Percentiles rank a stretch among this genome's conserved stretches.
phyloP scores from a whole-genome alignment of 345 rosid species.

The Fremontodendron californicum region DNA sequence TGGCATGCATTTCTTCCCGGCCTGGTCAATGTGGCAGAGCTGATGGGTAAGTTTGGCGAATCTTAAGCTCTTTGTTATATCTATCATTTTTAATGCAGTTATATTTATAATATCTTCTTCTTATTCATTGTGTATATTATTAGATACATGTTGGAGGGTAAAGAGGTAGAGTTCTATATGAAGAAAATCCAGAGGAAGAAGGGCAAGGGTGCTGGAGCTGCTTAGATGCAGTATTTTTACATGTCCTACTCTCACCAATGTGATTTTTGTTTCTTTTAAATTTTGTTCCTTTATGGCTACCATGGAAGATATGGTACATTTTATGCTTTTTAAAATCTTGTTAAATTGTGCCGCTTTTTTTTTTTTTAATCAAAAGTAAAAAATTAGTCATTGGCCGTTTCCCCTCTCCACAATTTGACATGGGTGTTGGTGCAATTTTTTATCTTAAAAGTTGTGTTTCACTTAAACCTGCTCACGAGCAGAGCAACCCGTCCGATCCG shows the following conservation, averaged over 20 bases:
- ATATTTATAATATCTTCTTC: not conserved
- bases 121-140: not conserved
- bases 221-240: constrained; percentile 10
- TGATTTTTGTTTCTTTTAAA: constrained; percentile 8
- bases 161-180: constrained; percentile 38
- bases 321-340: not conserved
- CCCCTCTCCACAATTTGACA: too few relatives aligned
- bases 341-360: not conserved
- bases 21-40: constrained; percentile 60
- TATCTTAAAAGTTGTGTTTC: too few relatives aligned
- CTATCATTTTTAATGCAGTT: not conserved
- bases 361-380: not conserved
- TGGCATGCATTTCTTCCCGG: constrained; percentile 54
- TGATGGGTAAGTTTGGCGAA: constrained; percentile 36
- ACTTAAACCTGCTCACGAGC: too few relatives aligned
- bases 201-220: constrained; percentile 36
- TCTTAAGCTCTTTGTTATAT: not conserved
- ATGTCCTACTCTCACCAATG: not conserved
- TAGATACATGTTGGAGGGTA: constrained; percentile 36
- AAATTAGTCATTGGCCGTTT: not conserved
- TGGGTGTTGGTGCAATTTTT: too few relatives aligned
- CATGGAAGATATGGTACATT: not conserved
- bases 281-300: not conserved
- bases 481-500: too few relatives aligned
- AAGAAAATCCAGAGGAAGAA: constrained; percentile 40